Base-by-base conservation (phyloP, 2,329 filamentous ascomycete genomes). In the Diplocarpon mali region DNA sequence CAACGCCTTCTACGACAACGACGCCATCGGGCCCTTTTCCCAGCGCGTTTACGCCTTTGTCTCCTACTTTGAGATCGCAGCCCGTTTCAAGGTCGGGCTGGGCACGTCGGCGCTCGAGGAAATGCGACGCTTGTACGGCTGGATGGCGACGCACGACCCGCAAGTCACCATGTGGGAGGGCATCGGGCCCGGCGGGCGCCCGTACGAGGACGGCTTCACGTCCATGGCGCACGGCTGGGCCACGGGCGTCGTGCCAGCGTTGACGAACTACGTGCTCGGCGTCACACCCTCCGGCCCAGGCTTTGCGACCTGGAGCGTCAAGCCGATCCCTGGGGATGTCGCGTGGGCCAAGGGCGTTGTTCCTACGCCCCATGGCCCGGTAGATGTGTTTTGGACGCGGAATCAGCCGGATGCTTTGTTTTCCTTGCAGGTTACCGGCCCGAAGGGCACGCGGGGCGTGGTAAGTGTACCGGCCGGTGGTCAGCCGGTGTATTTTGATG, bases 1-100 rank as follows among this genome's bases (percentile, higher is more conserved):
- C 2, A 73, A 74, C 50, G 62, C 71, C 1, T 74, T 74, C 53
- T 74, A 70, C 53, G 70, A 74, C 53, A 68, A 65, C 31, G 66
- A 62, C 35, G 53, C 60, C 3, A 55, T 71, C 5, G 49, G 48
- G 0, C 65, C 62, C 0, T 71, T 66, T 52, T 64, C 64, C 2
- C 56, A 67, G 40, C 64, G 69, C 11, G 70, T 73, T 3, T 74
- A 74, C 44, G 63, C 71, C 2, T 73, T 74, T 49, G 65, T 69
- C 14, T 73, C 70, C 2, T 74, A 70, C 54, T 73, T 74, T 50
- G 71, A 74, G 58, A 61, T 70, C 14, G 62, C 65, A n/a, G 71
- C 70, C 11, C 67, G 70, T 9, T 72, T 74, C 51, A 54, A 53
- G 11, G 57, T 58, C 16, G 64, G 61, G 0, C 45, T 59, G 3